Conservation (phyloP, 164 flowering plant species). For the Berberis thunbergii region DNA sequence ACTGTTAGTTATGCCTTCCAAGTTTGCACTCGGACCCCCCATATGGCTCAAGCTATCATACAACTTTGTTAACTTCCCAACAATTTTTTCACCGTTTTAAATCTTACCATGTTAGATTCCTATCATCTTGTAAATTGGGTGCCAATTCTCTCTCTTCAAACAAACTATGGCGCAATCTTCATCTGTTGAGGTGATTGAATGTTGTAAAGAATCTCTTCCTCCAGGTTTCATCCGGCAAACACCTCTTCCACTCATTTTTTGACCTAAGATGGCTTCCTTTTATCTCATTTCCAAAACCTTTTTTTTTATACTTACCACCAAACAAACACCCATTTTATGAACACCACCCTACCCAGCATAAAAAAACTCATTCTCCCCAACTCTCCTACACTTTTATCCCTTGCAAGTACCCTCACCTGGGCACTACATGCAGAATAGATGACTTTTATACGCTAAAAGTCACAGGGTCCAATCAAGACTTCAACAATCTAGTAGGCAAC, state of each 20-base stretch:
- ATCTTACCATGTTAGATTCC: no score
- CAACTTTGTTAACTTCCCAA: no score
- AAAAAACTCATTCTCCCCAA: background rate
- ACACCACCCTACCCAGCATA: constrained; percentile 1
- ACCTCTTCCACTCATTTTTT: background rate
- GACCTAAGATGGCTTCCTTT: background rate
- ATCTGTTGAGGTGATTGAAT: background rate
- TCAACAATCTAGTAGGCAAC: background rate
- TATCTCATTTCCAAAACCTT: background rate
- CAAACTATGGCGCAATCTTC: background rate
- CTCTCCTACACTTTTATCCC: constrained; percentile 2
- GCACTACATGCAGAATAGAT: background rate
- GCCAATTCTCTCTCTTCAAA: no score
- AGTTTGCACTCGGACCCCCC: no score
- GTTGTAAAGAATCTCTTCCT: background rate
- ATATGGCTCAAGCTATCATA: no score
- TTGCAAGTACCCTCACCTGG: background rate
- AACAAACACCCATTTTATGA: background rate
- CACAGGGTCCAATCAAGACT: background rate
- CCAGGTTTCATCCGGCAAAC: background rate
- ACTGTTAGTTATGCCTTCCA: no score
- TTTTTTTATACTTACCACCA: background rate
- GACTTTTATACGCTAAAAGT: background rate
- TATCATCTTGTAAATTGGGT: no score
- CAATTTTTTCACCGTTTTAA: no score